A percentile compares a stretch with the other conserved stretches of the same genome.
phyloP scores from a whole-genome alignment of 768 basidiomycete genomes.

The Podaxis sp. region DNA sequence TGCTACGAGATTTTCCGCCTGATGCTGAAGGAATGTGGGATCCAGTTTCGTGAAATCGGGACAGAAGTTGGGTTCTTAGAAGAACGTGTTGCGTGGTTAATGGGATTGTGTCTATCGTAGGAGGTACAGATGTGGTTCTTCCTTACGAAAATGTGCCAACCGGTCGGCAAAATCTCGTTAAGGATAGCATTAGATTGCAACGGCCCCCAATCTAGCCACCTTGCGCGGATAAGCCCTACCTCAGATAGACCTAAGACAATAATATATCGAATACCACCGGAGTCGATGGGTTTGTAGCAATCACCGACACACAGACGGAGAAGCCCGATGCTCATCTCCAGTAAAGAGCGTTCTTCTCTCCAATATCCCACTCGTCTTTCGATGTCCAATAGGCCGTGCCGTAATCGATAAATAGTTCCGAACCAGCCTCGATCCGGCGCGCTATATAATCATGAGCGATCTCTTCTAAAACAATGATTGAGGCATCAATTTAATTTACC shows the following conservation, averaged over 20 bases:
- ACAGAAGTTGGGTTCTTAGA: conserved; percentile 38
- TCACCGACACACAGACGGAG: too few species aligned
- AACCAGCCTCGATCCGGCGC: conserved; percentile 35
- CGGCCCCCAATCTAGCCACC: too few species aligned
- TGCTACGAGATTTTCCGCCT: conserved; percentile 38
- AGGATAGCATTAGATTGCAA: too few species aligned
- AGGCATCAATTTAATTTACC: conserved; percentile 30
- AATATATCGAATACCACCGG: too few species aligned
- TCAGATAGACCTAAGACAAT: too few species aligned
- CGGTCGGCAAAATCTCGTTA: too few species aligned
- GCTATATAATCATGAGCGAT: conserved; percentile 25
- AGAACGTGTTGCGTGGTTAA: conserved; percentile 29
- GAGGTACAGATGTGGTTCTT: conserved; percentile 6
- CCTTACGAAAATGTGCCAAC: not conserved
- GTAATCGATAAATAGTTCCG: conserved; percentile 59
- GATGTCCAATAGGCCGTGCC: conserved; percentile 27
- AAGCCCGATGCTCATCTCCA: conserved; percentile 1
- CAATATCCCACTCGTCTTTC: not conserved
- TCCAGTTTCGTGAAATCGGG: conserved; percentile 46
- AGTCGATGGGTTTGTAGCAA: too few species aligned
- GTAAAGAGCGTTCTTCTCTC: not conserved
- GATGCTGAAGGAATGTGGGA: conserved; percentile 38
- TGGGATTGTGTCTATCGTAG: conserved; percentile 16
- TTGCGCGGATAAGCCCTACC: too few species aligned
- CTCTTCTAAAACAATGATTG: not conserved